These are phyloP conservation scores for Gymnopilus junonius DNA, from an alignment of 768 basidiomycete species.

Conservation along the genomic window DNA sequence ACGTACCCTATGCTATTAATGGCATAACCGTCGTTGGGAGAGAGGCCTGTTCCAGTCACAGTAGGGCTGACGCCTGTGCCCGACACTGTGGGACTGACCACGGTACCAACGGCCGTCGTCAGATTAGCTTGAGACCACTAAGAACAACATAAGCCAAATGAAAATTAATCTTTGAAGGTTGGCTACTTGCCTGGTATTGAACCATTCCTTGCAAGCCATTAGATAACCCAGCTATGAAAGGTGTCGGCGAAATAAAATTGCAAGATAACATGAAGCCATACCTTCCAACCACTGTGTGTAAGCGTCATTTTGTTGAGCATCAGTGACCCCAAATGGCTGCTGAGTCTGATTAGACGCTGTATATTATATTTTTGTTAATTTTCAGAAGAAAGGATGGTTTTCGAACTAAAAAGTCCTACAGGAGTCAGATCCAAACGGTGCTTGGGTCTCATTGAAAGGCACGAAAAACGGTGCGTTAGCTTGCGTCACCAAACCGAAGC, in stretches of 20 bases:
- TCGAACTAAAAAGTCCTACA: slow-evolving; percentile 5
- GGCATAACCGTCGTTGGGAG: slow-evolving; percentile 71
- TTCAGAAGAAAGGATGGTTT: background rate
- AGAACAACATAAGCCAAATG: slow-evolving; percentile 27
- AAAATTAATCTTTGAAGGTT: slow-evolving; percentile 12
- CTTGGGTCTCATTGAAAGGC: slow-evolving; percentile 59
- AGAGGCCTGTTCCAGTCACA: slow-evolving; percentile 46
- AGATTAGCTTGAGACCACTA: slow-evolving; percentile 62
- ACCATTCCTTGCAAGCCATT: slow-evolving; percentile 47
- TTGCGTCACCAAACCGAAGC: slow-evolving; percentile 68
- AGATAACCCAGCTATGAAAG: slow-evolving; percentile 40
- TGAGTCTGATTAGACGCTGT: slow-evolving; percentile 14
- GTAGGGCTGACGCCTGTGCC: slow-evolving; percentile 36
- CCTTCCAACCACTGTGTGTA: slow-evolving; percentile 59
- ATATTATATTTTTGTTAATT: background rate
- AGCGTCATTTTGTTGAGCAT: slow-evolving; percentile 53
- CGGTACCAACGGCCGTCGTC: slow-evolving; percentile 50
- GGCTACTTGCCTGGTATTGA: slow-evolving; percentile 47
- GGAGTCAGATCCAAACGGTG: slow-evolving; percentile 42
- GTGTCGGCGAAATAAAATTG: slow-evolving; percentile 4
- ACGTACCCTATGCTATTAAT: slow-evolving; percentile 45
- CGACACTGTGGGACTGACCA: slow-evolving; percentile 38
- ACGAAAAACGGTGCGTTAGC: slow-evolving; percentile 56
- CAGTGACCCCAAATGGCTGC: slow-evolving; percentile 54
- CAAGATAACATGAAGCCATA: slow-evolving; percentile 26